phyloP scores from a whole-genome alignment of 352 stramenopile species.

The Phytophthora melonis region DNA sequence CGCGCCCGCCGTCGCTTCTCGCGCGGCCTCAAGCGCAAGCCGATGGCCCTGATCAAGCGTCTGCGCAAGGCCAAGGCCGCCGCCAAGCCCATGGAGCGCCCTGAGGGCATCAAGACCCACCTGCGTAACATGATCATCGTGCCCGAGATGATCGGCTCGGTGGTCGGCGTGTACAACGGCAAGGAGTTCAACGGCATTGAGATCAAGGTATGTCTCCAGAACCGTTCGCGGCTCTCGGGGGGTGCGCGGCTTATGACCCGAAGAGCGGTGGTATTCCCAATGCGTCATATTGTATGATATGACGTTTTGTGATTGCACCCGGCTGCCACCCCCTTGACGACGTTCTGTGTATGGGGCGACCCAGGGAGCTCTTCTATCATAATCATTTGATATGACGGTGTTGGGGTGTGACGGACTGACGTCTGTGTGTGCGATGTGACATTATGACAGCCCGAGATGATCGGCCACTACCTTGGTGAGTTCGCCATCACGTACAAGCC shows the following conservation, averaged over 20 bases:
- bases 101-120: slow-evolving; percentile 99
- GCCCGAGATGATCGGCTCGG: slow-evolving; percentile 99
- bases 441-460: slow-evolving; percentile 96
- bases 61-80: slow-evolving; percentile 99
- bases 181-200: slow-evolving; percentile 99
- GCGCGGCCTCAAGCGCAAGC: slow-evolving; percentile 99
- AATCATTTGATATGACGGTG: not conserved
- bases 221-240: slow-evolving; percentile 84
- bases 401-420: slow-evolving; percentile 34
- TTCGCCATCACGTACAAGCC: slow-evolving; percentile 99
- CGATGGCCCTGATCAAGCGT: slow-evolving; percentile 99
- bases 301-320: slow-evolving; percentile 18
- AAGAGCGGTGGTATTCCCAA: slow-evolving; percentile 56
- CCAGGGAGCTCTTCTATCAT: slow-evolving; percentile 64
- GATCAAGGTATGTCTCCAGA: slow-evolving; percentile 97
- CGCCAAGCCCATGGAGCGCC: slow-evolving; percentile 97
- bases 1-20: slow-evolving; percentile 98
- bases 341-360: slow-evolving; percentile 92
- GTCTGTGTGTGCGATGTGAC: slow-evolving; percentile 4
- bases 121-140: slow-evolving; percentile 99
- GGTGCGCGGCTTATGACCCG: slow-evolving; percentile 76
- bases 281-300: not conserved
- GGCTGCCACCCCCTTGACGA: slow-evolving; percentile 78
- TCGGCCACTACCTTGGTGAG: slow-evolving; percentile 99
- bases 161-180: slow-evolving; percentile 99